These are phyloP conservation scores for Limnanthes douglasii DNA, from an alignment of 345 rosid genomes.

Conservation along the genomic window DNA sequence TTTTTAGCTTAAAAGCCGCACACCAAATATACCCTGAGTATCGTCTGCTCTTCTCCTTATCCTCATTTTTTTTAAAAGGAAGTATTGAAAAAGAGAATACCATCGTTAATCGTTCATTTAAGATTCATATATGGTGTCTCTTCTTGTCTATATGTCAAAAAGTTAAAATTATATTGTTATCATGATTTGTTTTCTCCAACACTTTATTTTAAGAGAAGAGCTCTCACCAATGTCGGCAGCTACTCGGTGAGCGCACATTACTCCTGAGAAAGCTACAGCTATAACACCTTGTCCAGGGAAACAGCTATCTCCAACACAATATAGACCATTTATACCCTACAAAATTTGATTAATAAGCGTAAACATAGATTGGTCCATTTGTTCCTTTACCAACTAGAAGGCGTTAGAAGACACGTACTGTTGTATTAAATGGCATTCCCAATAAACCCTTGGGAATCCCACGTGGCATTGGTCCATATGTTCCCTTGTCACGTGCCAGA, in stretches of 20 bases:
- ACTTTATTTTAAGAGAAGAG: no score
- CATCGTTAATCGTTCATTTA: no score
- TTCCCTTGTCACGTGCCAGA: constrained; percentile 77
- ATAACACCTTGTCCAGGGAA: constrained; percentile 98
- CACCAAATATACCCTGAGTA: no score
- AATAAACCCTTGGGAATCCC: constrained; percentile 71
- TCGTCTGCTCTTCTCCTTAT: no score
- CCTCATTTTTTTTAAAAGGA: no score
- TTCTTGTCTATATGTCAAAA: no score
- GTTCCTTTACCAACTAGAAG: constrained; percentile 4
- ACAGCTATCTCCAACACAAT: constrained; percentile 97
- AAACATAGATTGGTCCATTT: constrained; percentile 12
- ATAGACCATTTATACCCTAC: constrained; percentile 66
- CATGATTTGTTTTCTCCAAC: no score
- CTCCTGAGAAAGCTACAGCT: constrained; percentile 94
- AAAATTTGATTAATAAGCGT: constrained; percentile 11
- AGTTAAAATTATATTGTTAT: no score
- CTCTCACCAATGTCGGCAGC: constrained; percentile 91
- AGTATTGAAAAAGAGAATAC: no score
- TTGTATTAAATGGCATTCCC: constrained; percentile 95
- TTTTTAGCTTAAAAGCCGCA: no score
- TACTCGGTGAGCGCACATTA: constrained; percentile 93
- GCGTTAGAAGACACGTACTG: constrained; percentile 27
- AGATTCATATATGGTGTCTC: no score
- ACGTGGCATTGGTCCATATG: constrained; percentile 94